Percentiles rank a stretch among this genome's conserved stretches.
Conservation (phyloP, 768 basidiomycete species). For the Tephrocybe sp. region DNA sequence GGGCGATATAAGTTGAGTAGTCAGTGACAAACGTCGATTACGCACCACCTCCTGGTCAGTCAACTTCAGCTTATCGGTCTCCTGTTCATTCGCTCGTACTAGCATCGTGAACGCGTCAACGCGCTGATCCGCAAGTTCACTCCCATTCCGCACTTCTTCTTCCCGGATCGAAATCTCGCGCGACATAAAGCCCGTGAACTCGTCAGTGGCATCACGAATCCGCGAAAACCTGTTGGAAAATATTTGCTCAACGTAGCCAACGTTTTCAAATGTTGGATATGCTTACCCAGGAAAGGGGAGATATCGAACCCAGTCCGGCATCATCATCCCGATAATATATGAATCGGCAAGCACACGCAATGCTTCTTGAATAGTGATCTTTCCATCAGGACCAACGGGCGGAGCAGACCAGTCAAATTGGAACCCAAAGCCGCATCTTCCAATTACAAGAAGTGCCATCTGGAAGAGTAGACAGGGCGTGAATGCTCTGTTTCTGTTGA, state of each 20-base stretch:
- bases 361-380: conserved; percentile 35
- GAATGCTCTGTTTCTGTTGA: no score
- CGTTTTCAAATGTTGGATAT: no score
- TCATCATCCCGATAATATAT: conserved; percentile 13
- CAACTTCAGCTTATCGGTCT: conserved; percentile 35
- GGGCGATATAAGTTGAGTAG: background rate
- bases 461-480: background rate
- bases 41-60: conserved; percentile 39
- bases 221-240: conserved; percentile 29
- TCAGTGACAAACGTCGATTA: background rate
- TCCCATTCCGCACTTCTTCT: conserved; percentile 19
- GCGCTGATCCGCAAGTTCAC: conserved; percentile 1
- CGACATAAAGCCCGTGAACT: conserved; percentile 35
- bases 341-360: conserved; percentile 31
- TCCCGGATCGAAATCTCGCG: conserved; percentile 32
- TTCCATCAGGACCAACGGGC: conserved; percentile 31
- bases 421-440: conserved; percentile 44
- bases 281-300: conserved; percentile 33
- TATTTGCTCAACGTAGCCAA: no score
- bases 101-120: conserved; percentile 41
- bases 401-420: conserved; percentile 37
- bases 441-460: conserved; percentile 41
- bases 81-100: conserved; percentile 44
- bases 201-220: conserved; percentile 24
- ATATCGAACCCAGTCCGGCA: conserved; percentile 34